phyloP scores from a whole-genome alignment of 768 basidiomycete genomes.

The Amanita rubescens region DNA sequence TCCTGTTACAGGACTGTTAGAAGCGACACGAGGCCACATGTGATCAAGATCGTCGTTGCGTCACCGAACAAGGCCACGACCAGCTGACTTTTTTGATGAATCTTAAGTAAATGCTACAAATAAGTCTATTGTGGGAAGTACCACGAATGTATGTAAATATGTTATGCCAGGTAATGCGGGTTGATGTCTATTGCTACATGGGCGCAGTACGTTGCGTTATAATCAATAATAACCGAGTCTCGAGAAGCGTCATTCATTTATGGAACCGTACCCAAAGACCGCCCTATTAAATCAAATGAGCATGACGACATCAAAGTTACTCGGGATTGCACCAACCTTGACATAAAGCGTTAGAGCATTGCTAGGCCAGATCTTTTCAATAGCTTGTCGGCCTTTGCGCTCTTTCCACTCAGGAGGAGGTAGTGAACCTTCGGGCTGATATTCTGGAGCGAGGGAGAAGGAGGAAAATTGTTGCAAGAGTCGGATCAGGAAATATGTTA shows the following conservation, averaged over 20 bases:
- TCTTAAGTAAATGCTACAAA: neutral
- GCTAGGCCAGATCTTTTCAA: conserved; percentile 56
- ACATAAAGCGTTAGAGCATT: conserved; percentile 58
- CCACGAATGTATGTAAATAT: neutral
- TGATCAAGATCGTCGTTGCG: too few species aligned
- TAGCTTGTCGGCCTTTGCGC: conserved; percentile 38
- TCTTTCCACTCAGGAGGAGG: conserved; percentile 54
- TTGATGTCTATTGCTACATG: neutral
- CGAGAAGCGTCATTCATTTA: neutral
- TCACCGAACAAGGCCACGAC: too few species aligned
- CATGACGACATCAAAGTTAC: neutral
- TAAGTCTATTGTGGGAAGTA: neutral
- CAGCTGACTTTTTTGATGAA: too few species aligned
- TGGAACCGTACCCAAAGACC: conserved; percentile 51
- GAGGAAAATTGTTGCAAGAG: conserved; percentile 58
- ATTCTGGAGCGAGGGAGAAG: conserved; percentile 52
- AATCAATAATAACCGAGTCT: neutral
- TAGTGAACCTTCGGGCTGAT: conserved; percentile 53
- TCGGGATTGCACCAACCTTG: conserved; percentile 39
- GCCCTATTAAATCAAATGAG: conserved; percentile 28
- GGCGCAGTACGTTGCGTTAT: neutral
- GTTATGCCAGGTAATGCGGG: neutral
- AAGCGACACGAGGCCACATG: too few species aligned
- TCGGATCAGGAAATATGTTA: conserved; percentile 63
- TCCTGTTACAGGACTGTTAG: too few species aligned